phyloP scores from a whole-genome alignment of 768 basidiomycete genomes.

The Lentinula guzmanii region DNA sequence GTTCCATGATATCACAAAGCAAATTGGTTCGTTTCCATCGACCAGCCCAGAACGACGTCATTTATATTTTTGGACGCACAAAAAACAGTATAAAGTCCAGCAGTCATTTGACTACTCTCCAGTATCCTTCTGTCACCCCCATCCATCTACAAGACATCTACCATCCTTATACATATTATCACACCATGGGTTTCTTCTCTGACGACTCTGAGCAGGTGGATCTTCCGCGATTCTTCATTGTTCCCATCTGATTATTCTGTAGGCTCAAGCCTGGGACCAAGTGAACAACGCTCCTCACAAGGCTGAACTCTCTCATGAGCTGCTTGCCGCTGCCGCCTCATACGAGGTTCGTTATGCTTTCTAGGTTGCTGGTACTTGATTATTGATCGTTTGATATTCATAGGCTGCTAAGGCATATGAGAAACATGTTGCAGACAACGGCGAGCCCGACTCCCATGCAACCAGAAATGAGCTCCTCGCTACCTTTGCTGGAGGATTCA shows the following conservation, averaged over 20 bases:
- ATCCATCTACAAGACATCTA: background rate
- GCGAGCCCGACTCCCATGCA: conserved; percentile 34
- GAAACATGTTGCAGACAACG: conserved; percentile 36
- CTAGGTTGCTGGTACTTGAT: background rate
- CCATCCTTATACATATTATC: background rate
- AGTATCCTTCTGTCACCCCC: background rate
- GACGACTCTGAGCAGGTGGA: conserved; percentile 8
- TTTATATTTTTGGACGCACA: background rate
- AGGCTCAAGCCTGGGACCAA: conserved; percentile 18
- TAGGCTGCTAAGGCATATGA: conserved; percentile 47
- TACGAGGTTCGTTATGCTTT: conserved; percentile 30
- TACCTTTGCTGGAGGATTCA: conserved; percentile 34
- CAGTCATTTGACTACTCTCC: background rate
- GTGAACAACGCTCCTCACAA: conserved; percentile 34
- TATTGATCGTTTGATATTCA: background rate
- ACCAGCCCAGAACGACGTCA: background rate
- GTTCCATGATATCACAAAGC: background rate
- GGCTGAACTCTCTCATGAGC: conserved; percentile 45
- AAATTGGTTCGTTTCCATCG: background rate
- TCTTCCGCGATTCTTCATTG: background rate
- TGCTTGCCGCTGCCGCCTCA: conserved; percentile 49
- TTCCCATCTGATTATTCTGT: background rate
- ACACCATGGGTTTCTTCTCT: conserved; percentile 15
- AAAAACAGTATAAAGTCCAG: background rate
- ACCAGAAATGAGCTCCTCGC: conserved; percentile 45